phyloP scores from a whole-genome alignment of 2,329 filamentous ascomycete species.

The Fusarium dlaminii region DNA sequence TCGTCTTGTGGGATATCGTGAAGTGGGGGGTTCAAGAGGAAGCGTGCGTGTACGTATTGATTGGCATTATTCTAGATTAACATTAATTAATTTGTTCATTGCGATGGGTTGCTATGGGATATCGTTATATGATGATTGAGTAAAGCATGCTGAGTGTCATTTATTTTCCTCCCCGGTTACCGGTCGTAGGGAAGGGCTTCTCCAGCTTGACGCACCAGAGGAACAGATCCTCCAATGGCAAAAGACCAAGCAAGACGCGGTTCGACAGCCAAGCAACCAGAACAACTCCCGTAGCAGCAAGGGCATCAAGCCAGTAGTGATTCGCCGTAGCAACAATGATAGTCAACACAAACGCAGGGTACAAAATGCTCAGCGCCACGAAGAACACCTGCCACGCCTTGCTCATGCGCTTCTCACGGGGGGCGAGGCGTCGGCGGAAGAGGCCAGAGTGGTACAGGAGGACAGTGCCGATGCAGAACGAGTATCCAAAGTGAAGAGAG shows the following conservation, averaged over 20 bases:
- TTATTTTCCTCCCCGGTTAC: slow-evolving; percentile 34
- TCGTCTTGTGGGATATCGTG: not conserved
- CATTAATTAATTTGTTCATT: slow-evolving; percentile 1
- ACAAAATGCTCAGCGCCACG: slow-evolving; percentile 55
- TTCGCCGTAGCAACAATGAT: slow-evolving; percentile 71
- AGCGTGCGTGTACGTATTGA: not conserved
- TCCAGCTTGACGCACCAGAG: slow-evolving; percentile 69
- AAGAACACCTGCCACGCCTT: slow-evolving; percentile 44
- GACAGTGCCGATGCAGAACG: slow-evolving; percentile 63
- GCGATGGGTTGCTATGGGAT: not conserved
- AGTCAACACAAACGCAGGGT: slow-evolving; percentile 63
- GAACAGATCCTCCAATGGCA: slow-evolving; percentile 73
- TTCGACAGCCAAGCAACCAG: slow-evolving; percentile 65
- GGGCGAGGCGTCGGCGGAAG: slow-evolving; percentile 47
- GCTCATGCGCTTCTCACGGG: slow-evolving; percentile 43
- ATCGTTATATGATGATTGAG: not conserved
- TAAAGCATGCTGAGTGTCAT: not conserved
- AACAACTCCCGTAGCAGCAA: slow-evolving; percentile 70
- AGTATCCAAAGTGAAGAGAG: slow-evolving; percentile 66
- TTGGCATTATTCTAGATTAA: not conserved
- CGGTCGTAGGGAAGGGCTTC: slow-evolving; percentile 67
- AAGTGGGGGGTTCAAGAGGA: not conserved
- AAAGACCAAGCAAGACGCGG: slow-evolving; percentile 64
- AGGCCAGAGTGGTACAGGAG: slow-evolving; percentile 63
- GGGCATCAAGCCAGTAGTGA: slow-evolving; percentile 72